phyloP scores from a whole-genome alignment of 2,329 filamentous ascomycete species.

The Cytospora piceicola region DNA sequence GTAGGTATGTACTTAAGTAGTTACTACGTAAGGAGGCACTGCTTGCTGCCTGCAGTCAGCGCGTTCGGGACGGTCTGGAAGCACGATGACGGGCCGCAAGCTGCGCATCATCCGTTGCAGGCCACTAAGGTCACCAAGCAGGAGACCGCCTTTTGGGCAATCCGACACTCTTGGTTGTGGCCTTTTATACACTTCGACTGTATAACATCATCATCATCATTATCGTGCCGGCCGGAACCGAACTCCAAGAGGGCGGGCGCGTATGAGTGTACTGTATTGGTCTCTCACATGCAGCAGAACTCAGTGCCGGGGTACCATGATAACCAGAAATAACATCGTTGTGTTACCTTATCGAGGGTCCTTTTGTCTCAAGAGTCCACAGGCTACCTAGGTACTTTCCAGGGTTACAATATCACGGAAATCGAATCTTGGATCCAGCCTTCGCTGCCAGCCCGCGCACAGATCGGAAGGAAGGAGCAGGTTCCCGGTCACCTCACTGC shows the following conservation, averaged over 20 bases:
- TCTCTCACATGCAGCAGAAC: background rate
- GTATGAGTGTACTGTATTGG: background rate
- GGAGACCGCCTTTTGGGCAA: conserved; percentile 11
- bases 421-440: background rate
- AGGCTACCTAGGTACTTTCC: background rate
- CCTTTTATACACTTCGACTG: conserved; percentile 28
- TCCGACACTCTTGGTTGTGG: conserved; percentile 8
- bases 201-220: background rate
- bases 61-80: background rate
- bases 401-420: background rate
- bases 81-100: background rate
- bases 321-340: background rate
- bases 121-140: background rate
- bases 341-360: background rate
- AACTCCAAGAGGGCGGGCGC: background rate
- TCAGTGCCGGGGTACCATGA: background rate
- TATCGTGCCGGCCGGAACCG: background rate
- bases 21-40: conserved; percentile 12
- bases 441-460: background rate
- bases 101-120: background rate
- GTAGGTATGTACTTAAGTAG: too few relatives aligned
- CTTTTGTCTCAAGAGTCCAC: background rate
- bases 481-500: conserved; percentile 4
- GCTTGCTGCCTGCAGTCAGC: conserved; percentile 11
- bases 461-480: conserved; percentile 16